A percentile compares a stretch with the other conserved stretches of the same genome.
Evolutionary conservation across 257 asterid species (phyloP).

Genomic region (Sherardia arvensis): DNA sequence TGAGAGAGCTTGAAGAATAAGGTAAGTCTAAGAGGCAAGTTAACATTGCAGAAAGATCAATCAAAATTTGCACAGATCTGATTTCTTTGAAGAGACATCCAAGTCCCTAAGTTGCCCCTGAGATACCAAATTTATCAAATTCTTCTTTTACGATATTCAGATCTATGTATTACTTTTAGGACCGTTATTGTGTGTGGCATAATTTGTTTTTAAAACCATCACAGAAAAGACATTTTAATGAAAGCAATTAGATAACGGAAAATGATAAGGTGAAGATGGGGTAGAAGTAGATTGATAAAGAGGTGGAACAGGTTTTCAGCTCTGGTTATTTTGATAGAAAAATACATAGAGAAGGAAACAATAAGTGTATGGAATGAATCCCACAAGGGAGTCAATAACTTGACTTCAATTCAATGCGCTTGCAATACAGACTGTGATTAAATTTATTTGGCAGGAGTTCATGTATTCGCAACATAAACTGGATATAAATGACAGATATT

Average conservation of each 20-base stretch:
- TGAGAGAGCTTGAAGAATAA: background rate
- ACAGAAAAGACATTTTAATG: background rate
- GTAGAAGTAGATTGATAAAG: background rate
- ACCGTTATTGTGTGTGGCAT: background rate
- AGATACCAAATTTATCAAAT: background rate
- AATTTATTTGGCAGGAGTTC: background rate
- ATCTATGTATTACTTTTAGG: background rate
- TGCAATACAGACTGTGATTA: background rate
- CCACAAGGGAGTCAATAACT: background rate
- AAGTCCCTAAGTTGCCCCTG: background rate
- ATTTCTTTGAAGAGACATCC: background rate
- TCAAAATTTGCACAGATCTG: background rate
- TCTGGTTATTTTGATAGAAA: background rate
- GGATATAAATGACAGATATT: background rate
- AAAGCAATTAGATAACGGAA: background rate
- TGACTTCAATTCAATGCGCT: background rate
- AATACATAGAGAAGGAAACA: background rate
- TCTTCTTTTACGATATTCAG: background rate
- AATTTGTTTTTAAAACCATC: background rate
- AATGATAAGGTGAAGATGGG: background rate
- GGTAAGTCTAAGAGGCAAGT: background rate
- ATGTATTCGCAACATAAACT: background rate
- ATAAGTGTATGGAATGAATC: background rate
- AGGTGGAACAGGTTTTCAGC: background rate
- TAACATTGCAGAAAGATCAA: background rate